Evolutionary conservation across 2,329 filamentous ascomycete species (phyloP).

Genomic region (Penicillium sp.): DNA sequence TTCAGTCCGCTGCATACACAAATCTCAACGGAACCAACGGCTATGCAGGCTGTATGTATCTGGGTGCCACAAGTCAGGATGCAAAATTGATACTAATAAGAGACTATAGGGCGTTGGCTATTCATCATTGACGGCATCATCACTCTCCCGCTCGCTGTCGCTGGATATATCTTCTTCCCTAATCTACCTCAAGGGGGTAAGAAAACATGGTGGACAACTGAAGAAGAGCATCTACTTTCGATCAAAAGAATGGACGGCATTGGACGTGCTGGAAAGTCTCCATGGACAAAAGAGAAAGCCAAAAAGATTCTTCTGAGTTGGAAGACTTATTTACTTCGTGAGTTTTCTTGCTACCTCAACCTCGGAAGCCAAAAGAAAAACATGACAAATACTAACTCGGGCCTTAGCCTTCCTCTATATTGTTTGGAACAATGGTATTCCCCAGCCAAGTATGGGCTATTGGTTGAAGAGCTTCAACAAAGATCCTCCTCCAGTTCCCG

Average conservation of each 20-base stretch:
- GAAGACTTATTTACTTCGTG: constrained; percentile 44
- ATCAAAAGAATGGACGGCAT: constrained; percentile 36
- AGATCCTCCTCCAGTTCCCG: constrained; percentile 38
- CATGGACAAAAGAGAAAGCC: constrained; percentile 39
- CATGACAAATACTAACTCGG: not conserved
- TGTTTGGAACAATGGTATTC: constrained; percentile 42
- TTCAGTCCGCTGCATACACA: constrained; percentile 25
- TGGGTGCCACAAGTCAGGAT: not conserved
- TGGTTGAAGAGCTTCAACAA: constrained; percentile 47
- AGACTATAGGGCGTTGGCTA: constrained; percentile 24
- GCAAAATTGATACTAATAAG: not conserved
- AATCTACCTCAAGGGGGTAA: constrained; percentile 24
- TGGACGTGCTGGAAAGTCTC: constrained; percentile 39
- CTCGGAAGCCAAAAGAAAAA: not conserved
- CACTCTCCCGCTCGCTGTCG: constrained; percentile 25
- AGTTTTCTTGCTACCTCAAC: constrained; percentile 6
- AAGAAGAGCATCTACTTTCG: constrained; percentile 26
- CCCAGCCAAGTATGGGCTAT: constrained; percentile 44
- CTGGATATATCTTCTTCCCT: constrained; percentile 26
- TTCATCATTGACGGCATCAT: constrained; percentile 32
- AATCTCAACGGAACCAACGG: constrained; percentile 26
- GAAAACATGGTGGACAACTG: constrained; percentile 26
- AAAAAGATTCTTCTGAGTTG: constrained; percentile 40
- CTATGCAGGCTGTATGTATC: constrained; percentile 23
- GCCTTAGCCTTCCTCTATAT: constrained; percentile 35